Evolutionary conservation across 371 early-diverging fungal genomes (phyloP).

Genomic region (Mucor sp.): DNA sequence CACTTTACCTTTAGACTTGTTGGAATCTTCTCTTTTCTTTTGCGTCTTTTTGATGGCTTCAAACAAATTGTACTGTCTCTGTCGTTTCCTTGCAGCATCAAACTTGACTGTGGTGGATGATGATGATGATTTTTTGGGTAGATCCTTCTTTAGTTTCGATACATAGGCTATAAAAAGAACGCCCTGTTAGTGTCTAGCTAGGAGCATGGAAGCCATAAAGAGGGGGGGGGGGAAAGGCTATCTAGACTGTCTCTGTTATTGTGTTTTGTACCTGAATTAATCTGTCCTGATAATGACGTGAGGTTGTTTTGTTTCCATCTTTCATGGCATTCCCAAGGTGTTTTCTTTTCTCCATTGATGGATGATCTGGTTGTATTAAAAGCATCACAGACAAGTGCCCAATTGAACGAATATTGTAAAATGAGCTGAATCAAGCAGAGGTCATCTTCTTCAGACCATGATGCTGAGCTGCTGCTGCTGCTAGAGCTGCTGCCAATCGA

Average conservation of each 20-base stretch:
- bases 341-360: constrained; percentile 55
- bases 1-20: constrained; percentile 21
- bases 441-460: constrained; percentile 76
- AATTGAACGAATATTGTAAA: constrained; percentile 66
- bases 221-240: background rate
- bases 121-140: background rate
- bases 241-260: background rate
- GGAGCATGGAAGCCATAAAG: too few species aligned
- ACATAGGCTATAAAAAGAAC: constrained; percentile 23
- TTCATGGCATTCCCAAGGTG: constrained; percentile 70
- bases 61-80: constrained; percentile 42
- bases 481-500: background rate
- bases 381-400: constrained; percentile 66
- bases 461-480: constrained; percentile 13
- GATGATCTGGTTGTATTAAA: constrained; percentile 58
- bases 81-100: constrained; percentile 47
- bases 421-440: constrained; percentile 60
- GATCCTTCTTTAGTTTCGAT: constrained; percentile 18
- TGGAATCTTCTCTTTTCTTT: constrained; percentile 54
- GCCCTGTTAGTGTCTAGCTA: background rate
- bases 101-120: background rate
- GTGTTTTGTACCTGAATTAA: constrained; percentile 41
- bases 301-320: constrained; percentile 53
- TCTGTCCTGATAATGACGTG: constrained; percentile 49
- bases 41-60: constrained; percentile 55